A percentile compares a stretch with the other conserved stretches of the same genome.
These are phyloP conservation scores for Cantharellus anzutake DNA, from an alignment of 768 basidiomycete genomes.

Conservation along the genomic window DNA sequence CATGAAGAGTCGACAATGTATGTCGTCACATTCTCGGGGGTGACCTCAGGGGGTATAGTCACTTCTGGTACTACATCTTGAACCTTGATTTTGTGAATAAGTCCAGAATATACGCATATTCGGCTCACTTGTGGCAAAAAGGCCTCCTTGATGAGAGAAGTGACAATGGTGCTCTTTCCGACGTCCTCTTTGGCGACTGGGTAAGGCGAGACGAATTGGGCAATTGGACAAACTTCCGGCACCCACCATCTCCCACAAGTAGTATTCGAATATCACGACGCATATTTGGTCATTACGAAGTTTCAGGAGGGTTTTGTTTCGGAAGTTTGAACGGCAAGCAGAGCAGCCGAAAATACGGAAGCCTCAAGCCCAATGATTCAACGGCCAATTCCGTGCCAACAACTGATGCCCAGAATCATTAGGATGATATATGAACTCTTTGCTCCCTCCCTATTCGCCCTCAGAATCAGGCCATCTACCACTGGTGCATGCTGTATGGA, in stretches of 20 bases:
- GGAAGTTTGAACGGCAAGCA: too few species aligned
- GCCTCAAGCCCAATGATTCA: too few species aligned
- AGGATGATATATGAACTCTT: too few species aligned
- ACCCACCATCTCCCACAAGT: slow-evolving; percentile 81
- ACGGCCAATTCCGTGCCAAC: too few species aligned
- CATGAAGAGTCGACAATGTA: slow-evolving; percentile 97
- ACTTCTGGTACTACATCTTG: slow-evolving; percentile 93
- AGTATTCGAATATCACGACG: slow-evolving; percentile 87
- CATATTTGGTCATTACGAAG: slow-evolving; percentile 24
- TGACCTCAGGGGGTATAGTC: slow-evolving; percentile 93
- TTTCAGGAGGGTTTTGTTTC: too few species aligned
- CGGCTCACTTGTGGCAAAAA: slow-evolving; percentile 66
- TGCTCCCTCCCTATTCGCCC: too few species aligned
- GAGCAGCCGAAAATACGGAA: too few species aligned
- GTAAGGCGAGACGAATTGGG: slow-evolving; percentile 3
- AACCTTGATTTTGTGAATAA: slow-evolving; percentile 36
- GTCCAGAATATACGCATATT: slow-evolving; percentile 6
- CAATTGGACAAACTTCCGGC: neutral
- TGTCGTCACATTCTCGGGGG: slow-evolving; percentile 93
- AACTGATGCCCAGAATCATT: too few species aligned
- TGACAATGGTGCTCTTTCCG: slow-evolving; percentile 95
- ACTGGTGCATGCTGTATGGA: too few species aligned
- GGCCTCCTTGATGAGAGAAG: slow-evolving; percentile 89
- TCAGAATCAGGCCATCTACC: too few species aligned
- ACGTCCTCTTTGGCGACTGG: slow-evolving; percentile 54